A percentile compares a stretch with the other conserved stretches of the same genome.
phyloP scores from a whole-genome alignment of 805 yeast species.

The Metschnikowia baotianmanensis region DNA sequence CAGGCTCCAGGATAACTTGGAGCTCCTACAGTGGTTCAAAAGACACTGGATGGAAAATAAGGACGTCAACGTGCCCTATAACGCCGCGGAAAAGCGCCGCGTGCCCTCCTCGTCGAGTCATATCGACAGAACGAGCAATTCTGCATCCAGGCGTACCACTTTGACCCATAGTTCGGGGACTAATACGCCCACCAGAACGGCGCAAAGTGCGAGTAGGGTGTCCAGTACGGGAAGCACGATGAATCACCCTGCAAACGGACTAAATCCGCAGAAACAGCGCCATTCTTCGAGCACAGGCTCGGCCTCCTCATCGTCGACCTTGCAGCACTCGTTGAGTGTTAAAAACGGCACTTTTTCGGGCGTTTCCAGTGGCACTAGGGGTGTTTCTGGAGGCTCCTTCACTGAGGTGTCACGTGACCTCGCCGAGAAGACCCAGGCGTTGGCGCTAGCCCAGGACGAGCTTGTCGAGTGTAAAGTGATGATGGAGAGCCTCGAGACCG shows the following conservation, averaged over 20 bases:
- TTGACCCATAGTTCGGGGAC: conserved; percentile 6
- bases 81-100: conserved; percentile 46
- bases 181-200: conserved; percentile 3
- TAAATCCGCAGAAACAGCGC: conserved; percentile 21
- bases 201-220: conserved; percentile 2
- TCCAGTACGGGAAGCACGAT: conserved; percentile 6
- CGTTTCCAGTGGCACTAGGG: background rate
- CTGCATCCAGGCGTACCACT: conserved; percentile 15
- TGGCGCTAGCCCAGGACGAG: conserved; percentile 47
- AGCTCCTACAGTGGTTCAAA: conserved; percentile 90
- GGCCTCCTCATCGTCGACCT: conserved; percentile 1
- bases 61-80: conserved; percentile 62
- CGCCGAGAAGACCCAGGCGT: conserved; percentile 38
- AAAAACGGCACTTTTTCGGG: background rate
- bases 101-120: conserved; percentile 1
- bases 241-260: conserved; percentile 1
- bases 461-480: conserved; percentile 55
- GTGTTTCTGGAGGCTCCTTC: background rate
- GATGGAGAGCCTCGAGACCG: conserved; percentile 68
- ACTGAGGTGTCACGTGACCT: conserved; percentile 38
- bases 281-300: conserved; percentile 2
- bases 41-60: conserved; percentile 76
- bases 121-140: conserved; percentile 8
- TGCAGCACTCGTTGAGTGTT: background rate
- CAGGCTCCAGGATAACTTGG: conserved; percentile 89